These are phyloP conservation scores for Ganoderma multipileum DNA, from an alignment of 1,284 basidiomycete genomes.

Conservation along the genomic window DNA sequence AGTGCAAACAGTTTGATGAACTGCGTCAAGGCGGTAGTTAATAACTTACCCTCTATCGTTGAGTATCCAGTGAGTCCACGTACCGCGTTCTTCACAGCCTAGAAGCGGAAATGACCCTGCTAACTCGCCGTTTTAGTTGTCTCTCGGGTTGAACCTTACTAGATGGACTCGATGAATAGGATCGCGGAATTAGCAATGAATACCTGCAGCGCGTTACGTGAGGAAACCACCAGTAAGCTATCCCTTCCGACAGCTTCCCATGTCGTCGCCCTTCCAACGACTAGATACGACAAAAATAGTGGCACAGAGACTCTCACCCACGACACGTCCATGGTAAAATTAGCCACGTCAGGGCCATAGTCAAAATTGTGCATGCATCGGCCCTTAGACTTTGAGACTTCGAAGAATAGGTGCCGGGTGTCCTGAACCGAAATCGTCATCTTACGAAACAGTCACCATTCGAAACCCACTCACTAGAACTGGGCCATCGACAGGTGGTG, in stretches of 20 bases:
- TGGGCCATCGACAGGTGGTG: not conserved
- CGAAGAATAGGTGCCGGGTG: not conserved
- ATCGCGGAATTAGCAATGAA: constrained; percentile 1
- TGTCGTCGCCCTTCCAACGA: constrained; percentile 11
- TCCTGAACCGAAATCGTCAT: not conserved
- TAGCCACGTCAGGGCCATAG: constrained; percentile 9
- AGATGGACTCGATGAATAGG: not conserved
- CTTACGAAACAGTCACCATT: not conserved
- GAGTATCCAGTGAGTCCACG: not conserved
- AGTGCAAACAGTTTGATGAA: not conserved
- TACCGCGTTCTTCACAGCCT: not conserved
- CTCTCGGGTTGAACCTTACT: not conserved
- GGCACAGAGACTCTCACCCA: constrained; percentile 9
- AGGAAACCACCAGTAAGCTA: not conserved
- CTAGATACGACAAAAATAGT: constrained; percentile 7
- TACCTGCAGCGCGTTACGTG: not conserved
- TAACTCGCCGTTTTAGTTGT: not conserved
- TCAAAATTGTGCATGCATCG: not conserved
- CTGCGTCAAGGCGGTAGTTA: not conserved
- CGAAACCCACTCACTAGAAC: not conserved
- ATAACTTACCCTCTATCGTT: not conserved
- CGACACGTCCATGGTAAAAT: constrained; percentile 5
- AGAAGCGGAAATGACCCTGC: constrained; percentile 15
- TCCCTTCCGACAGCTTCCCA: constrained; percentile 28
- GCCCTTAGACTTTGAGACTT: not conserved